Percentiles rank a stretch among this genome's conserved stretches.
Conservation (phyloP, 2,329 filamentous ascomycete genomes). For the Coniochaeta hoffmannii region DNA sequence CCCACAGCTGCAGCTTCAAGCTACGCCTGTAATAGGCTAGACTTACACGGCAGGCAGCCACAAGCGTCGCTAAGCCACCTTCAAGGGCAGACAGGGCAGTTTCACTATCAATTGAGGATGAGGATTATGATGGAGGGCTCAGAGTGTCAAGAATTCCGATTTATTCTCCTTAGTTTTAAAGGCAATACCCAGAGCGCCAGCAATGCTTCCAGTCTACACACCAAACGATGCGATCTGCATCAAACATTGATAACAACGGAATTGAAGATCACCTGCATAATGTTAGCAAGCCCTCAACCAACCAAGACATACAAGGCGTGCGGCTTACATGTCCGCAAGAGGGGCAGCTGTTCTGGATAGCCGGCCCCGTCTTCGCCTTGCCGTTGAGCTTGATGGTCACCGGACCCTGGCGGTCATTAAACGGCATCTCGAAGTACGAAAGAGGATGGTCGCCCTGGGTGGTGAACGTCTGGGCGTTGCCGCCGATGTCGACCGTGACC, state of each 20-base stretch:
- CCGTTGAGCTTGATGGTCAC: conserved; percentile 31
- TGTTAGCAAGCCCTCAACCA: background rate
- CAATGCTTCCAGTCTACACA: background rate
- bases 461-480: conserved; percentile 20
- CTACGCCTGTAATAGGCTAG: background rate
- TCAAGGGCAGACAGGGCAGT: too few relatives aligned
- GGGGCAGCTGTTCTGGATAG: conserved; percentile 23
- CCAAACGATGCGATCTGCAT: background rate
- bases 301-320: background rate
- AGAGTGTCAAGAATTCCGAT: too few relatives aligned
- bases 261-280: background rate
- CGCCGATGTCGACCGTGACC: conserved; percentile 30
- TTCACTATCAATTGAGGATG: background rate
- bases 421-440: conserved; percentile 28
- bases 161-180: background rate
- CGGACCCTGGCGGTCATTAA: conserved; percentile 27
- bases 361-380: conserved; percentile 26
- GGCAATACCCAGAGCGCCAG: background rate
- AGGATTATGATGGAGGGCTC: too few relatives aligned
- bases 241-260: background rate
- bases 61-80: background rate
- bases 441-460: conserved; percentile 19
- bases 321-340: conserved; percentile 19
- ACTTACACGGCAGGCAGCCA: background rate
- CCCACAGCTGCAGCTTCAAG: background rate